A percentile compares a stretch with the other conserved stretches of the same genome.
Evolutionary conservation across 257 asterid species (phyloP).

Genomic region (Nicotiana attenuata): DNA sequence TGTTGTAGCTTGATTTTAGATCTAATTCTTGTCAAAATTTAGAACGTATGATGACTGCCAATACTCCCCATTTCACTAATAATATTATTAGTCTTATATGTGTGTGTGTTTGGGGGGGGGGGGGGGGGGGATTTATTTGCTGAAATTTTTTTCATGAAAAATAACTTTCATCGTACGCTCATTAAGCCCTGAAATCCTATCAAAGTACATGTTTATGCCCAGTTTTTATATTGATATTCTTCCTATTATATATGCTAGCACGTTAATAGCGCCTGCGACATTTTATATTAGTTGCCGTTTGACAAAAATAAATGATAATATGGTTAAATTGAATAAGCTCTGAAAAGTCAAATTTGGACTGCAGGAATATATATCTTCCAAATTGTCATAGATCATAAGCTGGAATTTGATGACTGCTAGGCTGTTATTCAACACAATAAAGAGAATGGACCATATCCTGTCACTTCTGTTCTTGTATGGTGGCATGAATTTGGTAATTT

Average conservation of each 20-base stretch:
- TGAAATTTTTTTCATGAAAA: too few species aligned
- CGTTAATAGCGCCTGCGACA: neutral
- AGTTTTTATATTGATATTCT: neutral
- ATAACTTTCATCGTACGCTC: neutral
- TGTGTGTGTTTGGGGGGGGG: too few species aligned
- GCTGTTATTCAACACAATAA: neutral
- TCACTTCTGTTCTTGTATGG: neutral
- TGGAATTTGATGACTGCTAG: neutral
- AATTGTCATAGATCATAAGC: neutral
- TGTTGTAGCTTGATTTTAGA: neutral
- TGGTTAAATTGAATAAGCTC: neutral
- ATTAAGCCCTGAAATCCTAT: neutral
- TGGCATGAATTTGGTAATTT: neutral
- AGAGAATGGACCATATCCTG: neutral
- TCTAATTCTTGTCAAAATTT: neutral
- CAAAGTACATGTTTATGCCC: neutral
- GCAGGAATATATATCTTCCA: neutral
- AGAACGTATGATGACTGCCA: neutral
- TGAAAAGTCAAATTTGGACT: neutral
- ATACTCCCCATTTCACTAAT: too few species aligned
- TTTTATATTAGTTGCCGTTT: too few species aligned
- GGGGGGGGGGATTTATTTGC: too few species aligned
- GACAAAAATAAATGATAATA: neutral
- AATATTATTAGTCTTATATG: too few species aligned
- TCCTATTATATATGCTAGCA: neutral